These are phyloP conservation scores for Pseudotsuga menziesii DNA, from an alignment of 75 land plant genomes.

Conservation along the genomic window DNA sequence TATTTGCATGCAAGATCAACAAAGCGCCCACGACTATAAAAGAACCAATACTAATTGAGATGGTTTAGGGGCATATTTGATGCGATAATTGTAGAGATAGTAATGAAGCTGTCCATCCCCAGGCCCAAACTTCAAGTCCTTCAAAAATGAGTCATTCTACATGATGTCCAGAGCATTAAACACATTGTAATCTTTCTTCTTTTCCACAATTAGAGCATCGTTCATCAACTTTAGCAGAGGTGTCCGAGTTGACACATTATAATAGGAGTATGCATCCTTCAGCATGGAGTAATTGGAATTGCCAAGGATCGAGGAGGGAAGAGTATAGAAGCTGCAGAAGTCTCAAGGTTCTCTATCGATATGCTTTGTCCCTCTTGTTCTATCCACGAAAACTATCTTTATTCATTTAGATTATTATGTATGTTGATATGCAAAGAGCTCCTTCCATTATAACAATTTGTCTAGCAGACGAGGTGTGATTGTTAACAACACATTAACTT, in stretches of 20 bases:
- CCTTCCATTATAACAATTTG: too few relatives aligned
- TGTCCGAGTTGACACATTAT: constrained; percentile 60
- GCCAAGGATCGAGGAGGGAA: constrained; percentile 56
- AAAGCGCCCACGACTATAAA: too few relatives aligned
- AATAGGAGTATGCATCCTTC: constrained; percentile 87
- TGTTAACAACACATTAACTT: too few relatives aligned
- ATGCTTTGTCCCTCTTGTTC: too few relatives aligned
- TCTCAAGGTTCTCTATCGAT: too few relatives aligned
- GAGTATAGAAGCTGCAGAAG: constrained; percentile 22
- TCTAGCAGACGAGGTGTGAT: too few relatives aligned
- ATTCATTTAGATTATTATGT: too few relatives aligned
- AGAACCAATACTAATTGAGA: constrained; percentile 42
- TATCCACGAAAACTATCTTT: too few relatives aligned
- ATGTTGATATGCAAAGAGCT: too few relatives aligned
- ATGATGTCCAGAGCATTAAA: constrained; percentile 20
- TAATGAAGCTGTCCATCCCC: too few relatives aligned
- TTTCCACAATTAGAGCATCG: constrained; percentile 74
- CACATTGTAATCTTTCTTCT: constrained; percentile 68
- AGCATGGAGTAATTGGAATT: constrained; percentile 56
- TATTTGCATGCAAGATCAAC: too few relatives aligned
- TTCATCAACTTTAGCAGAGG: constrained; percentile 73
- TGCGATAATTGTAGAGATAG: too few relatives aligned
- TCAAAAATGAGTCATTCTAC: constrained; percentile 12
- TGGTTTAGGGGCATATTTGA: constrained; percentile 7
- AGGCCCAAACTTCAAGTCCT: constrained; percentile 49